Base-by-base conservation (phyloP, 2,329 filamentous ascomycete species). In the Calonectria pauciramosa region DNA sequence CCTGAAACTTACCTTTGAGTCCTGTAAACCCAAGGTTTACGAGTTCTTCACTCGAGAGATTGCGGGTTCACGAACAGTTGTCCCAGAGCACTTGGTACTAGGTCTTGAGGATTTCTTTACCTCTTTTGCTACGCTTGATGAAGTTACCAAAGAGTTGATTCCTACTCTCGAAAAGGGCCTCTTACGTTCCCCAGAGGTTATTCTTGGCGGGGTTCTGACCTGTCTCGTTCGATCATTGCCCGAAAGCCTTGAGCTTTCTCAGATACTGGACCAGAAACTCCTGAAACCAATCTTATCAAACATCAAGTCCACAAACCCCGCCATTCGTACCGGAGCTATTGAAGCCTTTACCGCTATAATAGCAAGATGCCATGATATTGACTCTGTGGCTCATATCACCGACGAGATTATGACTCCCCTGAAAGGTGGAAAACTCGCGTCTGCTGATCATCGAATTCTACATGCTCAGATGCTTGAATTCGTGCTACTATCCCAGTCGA, bases 281-380 rank as follows among this genome's bases (percentile, higher is more conserved):
- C 85, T 97, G 47, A 99, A 98, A 84, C 95, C 96, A 8, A 87
- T 99, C 16, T 86, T 99, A n/a, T 93, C 95, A 51, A 98, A 96
- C 82, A 89, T 96, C 84, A 98, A 98, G 85, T 99, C 97, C 1
- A 96, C 94, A 81, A 99, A 98, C 83, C 87, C 91, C 18, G 85
- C 86, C 3, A 95, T 98, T 75, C 93, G 96, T 71, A 91, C 91
- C 75, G 96, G 95, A 30, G 94, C 95, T 11, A 86, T 96, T 28
- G 89, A 90, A 49, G 94, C 94, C 10, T 98, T 99, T 83, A 89
- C 90, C 77, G 90, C 91, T 13, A 88, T 96, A n/a, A 90, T 95
- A 36, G 84, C 86, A 52, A 90, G 90, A 78, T 94, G 92, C 78
- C 83, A 86, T 63, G 90, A 95, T 76, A 85, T 88, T 8, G 83